Evolutionary conservation across 2,329 filamentous ascomycete species (phyloP).

Genomic region (Drechslerella coelobrocha): DNA sequence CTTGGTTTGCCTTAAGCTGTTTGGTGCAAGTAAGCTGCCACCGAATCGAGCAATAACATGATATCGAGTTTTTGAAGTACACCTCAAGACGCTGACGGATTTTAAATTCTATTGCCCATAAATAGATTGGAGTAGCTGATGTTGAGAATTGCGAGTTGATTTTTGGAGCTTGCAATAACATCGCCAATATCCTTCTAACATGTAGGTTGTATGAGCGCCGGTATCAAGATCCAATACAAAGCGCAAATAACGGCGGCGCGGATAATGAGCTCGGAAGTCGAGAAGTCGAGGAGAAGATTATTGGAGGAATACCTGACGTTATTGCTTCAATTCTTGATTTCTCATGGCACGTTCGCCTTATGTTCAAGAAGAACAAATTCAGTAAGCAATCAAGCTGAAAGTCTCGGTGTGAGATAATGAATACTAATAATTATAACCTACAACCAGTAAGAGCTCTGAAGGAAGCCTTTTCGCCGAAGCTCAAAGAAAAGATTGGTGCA

Average conservation of each 20-base stretch:
- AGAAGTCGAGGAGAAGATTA: conserved; percentile 39
- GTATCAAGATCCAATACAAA: conserved; percentile 25
- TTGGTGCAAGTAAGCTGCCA: conserved; percentile 26
- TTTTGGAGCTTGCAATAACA: conserved; percentile 38
- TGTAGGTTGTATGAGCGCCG: conserved; percentile 43
- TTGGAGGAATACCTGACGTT: conserved; percentile 36
- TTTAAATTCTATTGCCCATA: not conserved
- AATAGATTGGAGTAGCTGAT: conserved; percentile 31
- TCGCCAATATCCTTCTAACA: conserved; percentile 32
- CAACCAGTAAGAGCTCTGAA: conserved; percentile 31
- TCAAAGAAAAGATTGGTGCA: conserved; percentile 30
- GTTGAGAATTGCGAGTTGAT: conserved; percentile 47
- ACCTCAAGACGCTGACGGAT: not conserved
- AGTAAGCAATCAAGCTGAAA: conserved; percentile 10
- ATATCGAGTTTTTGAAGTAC: not conserved
- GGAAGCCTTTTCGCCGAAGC: conserved; percentile 33
- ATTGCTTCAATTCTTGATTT: conserved; percentile 42
- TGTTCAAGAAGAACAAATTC: conserved; percentile 43
- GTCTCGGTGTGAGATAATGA: too few relatives aligned
- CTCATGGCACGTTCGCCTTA: conserved; percentile 37
- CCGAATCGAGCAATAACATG: not conserved
- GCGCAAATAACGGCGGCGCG: not conserved
- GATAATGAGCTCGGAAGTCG: conserved; percentile 35
- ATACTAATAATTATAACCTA: too few relatives aligned
- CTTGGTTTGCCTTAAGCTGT: conserved; percentile 44